Base-by-base conservation (phyloP, 805 yeast genomes). In the Kazachstania viticola region DNA sequence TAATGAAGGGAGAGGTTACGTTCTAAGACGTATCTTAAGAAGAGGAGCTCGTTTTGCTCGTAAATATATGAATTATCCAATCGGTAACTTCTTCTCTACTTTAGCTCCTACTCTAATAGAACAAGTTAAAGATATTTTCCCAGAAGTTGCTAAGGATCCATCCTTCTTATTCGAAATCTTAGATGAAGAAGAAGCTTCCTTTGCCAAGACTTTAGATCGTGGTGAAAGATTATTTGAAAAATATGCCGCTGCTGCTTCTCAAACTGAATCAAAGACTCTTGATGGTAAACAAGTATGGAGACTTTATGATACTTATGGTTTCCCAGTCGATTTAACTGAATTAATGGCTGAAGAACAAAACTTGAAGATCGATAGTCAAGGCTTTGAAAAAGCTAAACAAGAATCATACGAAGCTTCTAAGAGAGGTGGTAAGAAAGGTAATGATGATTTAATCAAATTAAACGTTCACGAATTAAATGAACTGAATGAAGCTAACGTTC, bases 301-400 rank as follows among this genome's bases (percentile, higher is more conserved):
- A 63, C 68, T 91, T 48, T 91, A 91, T 51, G 99, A 91, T 51
- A 91, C 99, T 9, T 91, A 88, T 54, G 99, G 99, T 37, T 91
- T 91, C 80, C 99, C 99, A 24, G 96, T 85, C 35, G 99, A 91
- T 62, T 72, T 91, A 54, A 91, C 99, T 19, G 76, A 95, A 56
- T 71, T 91, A 55, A 91, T 91, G 99, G 98, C 98, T 28, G 97
- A 88, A 61, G 99, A 91, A 62, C 83, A 91, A 37, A 94, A 94
- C 14, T 71, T 91, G 48, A 78, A 75, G 49, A 88, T 91, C 42
- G 96, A 91, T 57, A 94, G 85, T 56, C 76, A 66, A 31, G 97
- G 83, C 22, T 91, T 91, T 52, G 96, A 87, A 60, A 73, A 73
- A 45, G 97, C 98, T 30, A 82, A 77, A 56, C 71, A 73, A 42